These are phyloP conservation scores for Calocera cornea DNA, from an alignment of 768 basidiomycete species.

Conservation along the genomic window DNA sequence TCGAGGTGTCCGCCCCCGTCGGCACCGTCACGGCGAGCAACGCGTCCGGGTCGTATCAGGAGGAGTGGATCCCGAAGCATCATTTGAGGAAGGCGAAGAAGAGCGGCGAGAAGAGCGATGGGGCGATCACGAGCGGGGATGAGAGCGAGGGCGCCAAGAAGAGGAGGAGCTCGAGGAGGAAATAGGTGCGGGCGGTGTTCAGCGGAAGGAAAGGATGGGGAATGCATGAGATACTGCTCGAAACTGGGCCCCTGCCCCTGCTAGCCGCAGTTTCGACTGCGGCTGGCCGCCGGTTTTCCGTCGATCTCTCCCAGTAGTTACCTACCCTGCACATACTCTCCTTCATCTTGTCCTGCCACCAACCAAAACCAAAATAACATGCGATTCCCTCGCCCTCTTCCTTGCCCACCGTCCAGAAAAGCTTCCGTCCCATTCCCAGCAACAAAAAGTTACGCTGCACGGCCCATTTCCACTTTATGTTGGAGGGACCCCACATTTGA, in stretches of 20 bases:
- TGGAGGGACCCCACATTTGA: background rate
- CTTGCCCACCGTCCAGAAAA: too few species aligned
- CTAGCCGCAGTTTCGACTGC: too few species aligned
- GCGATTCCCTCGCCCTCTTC: too few species aligned
- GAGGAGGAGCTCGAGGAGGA: slow-evolving; percentile 9
- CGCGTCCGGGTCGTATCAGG: slow-evolving; percentile 58
- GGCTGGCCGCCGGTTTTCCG: too few species aligned
- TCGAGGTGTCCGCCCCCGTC: slow-evolving; percentile 40
- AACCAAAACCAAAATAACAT: too few species aligned
- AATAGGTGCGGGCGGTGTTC: background rate
- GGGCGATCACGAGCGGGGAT: slow-evolving; percentile 28
- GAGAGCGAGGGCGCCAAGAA: slow-evolving; percentile 10
- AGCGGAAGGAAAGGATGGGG: background rate
- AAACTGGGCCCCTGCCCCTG: too few species aligned
- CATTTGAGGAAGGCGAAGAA: slow-evolving; percentile 48
- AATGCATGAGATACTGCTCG: background rate
- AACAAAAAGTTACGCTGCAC: too few species aligned
- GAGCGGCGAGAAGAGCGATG: slow-evolving; percentile 35
- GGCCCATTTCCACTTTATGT: too few species aligned
- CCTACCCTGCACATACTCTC: too few species aligned
- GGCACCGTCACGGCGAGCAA: slow-evolving; percentile 44
- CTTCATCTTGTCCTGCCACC: too few species aligned
- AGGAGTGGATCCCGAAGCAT: slow-evolving; percentile 89
- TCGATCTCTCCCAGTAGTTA: background rate
- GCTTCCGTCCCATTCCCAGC: too few species aligned